Evolutionary conservation across 768 basidiomycete species (phyloP), one percentile per base, ranked within the genome.

Genomic region (Exsudoporus frostii): DNA sequence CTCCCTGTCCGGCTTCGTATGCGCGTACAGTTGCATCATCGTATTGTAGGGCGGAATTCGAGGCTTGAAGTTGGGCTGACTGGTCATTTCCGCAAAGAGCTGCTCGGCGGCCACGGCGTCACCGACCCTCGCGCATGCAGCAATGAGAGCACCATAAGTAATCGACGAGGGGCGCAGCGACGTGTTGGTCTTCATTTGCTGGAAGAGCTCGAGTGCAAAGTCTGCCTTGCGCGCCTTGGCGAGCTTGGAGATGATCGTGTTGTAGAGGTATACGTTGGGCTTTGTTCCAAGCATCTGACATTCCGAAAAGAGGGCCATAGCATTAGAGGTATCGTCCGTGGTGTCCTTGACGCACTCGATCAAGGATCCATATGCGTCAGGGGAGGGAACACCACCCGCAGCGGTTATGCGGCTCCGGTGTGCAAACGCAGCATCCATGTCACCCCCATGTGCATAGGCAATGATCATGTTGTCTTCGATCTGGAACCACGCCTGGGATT

Each of bases 11-110:
- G 93, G 96, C 68, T 89, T 90, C n/a, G 89, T 93, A 50, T 86
- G 83, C 45, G 88, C 86, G 72, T 92, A 94, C 62, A 96, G 77
- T 69, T 99, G 97, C 83, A 99, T 98, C 94, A 99, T 97, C 32
- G 89, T 94, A 74, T 99, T 99, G 79, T 86, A 99, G 1, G 96
- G 96, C 19, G 96, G 97, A 1, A 97, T 85, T 7, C 94, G 79
- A 9, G 95, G 87, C 72, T 79, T 87, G 78, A 93, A 98, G 60
- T 86, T 87, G 33, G 71, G 75, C 54, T 83, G 76, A 40, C 70
- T 58, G 0, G 76, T 68, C 97, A 99, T 98, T 74, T 98, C 94
- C 50, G 71, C 65, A 73, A 97, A 99, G 41, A 97, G 72, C 9
- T 76, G 73, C 69, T 91, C 90, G 6, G 97, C 97, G 0, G 88